Base-by-base conservation (phyloP, 495 filamentous ascomycete species). In the Podospora anserina region DNA sequence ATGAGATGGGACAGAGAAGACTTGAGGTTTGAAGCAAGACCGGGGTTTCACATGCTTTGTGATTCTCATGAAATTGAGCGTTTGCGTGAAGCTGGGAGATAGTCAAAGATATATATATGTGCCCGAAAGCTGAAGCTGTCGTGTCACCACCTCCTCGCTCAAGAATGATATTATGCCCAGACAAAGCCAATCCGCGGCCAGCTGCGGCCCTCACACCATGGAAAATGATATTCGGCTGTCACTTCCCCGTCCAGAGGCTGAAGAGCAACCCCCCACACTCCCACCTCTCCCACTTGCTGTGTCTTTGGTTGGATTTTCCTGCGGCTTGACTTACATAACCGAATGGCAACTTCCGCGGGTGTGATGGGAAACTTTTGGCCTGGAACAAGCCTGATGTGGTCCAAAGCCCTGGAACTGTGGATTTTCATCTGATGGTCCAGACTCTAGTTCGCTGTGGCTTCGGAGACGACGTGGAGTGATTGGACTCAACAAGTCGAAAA, bases 261-360 rank as follows among this genome's bases (percentile, higher is more conserved):
- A 11, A 59, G 5, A 26, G 16, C 9, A 63, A 23, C 23, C 61
- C 61, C 61, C 61, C 61, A 39, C 61, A 49, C 20, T 26, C 30
- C 23, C 39, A 11, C 7, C 39, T 49, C 20, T 26, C 23, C 39
- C 39, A 49, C 39, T 13, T 13, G 27, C 57, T 61, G 27, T 15
- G 30, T 23, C 13, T 16, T 56, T 65, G 62, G 26, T 64, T 26
- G 39, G 6, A 49, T 49, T 49, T 49, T 49, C 61, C 13, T 20
- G 59, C 23, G 13, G 59, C 20, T 18, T 20, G 34, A n/a, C 30
- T 63, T 63, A 63, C 61, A 39, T 63, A 63, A 63, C 61, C 61
- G 61, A 63, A 63, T 63, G 27, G 27, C 30, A 32, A 32, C 34
- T 32, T 63, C 30, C 61, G 61, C 61, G 61, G 61, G 23, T 32